Conservation (phyloP, 345 rosid species). For the Mangifera indica region DNA sequence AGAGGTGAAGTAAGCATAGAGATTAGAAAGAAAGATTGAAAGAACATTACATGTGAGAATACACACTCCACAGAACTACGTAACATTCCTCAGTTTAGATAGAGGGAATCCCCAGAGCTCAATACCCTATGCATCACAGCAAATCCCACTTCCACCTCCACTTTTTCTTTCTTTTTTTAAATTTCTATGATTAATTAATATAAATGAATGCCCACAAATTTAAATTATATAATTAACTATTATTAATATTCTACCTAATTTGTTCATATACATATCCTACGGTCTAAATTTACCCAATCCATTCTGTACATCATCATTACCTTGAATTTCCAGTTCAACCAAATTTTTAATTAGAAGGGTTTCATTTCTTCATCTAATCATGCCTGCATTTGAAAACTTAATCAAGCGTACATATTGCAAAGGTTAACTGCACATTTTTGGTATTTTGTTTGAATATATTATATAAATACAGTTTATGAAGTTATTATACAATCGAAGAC, state of each 20-base stretch:
- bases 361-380: no score
- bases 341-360: no score
- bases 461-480: background rate
- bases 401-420: no score
- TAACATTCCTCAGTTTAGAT: constrained; percentile 58
- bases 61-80: constrained; percentile 46
- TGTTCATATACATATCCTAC: no score
- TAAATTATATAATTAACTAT: background rate
- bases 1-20: constrained; percentile 40
- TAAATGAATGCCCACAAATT: no score
- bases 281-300: no score
- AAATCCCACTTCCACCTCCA: constrained; percentile 52
- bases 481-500: background rate
- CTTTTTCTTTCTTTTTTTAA: constrained; percentile 12
- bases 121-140: constrained; percentile 31
- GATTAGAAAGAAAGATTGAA: constrained; percentile 7
- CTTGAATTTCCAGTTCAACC: no score
- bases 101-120: constrained; percentile 79
- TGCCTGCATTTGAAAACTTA: no score
- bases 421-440: background rate
- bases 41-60: constrained; percentile 28
- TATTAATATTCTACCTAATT: background rate
- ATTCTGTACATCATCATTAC: no score
- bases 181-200: background rate
- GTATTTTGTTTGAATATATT: background rate